Percentiles rank a stretch among this genome's conserved stretches.
These are phyloP conservation scores for Trypanosoma cruzi DNA, from an alignment of 208 protist genomes.

Conservation along the genomic window DNA sequence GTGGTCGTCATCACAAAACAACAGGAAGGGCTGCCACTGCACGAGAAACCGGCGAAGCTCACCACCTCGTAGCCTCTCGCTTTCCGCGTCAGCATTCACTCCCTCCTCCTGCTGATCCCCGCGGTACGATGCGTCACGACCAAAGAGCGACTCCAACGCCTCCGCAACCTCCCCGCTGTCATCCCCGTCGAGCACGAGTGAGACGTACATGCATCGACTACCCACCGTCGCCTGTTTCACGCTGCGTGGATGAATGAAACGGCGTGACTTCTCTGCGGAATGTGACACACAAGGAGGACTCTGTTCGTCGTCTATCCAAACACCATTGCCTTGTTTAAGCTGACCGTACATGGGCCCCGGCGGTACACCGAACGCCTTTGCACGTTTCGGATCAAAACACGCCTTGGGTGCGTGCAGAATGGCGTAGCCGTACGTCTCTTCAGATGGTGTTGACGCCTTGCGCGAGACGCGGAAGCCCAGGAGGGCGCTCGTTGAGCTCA, in stretches of 20 bases:
- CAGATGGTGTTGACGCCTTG: not conserved
- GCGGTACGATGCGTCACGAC: slow-evolving; percentile 4
- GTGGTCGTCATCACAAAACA: slow-evolving; percentile 19
- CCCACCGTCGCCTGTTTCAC: slow-evolving; percentile 57
- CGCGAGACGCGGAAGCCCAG: slow-evolving; percentile 26
- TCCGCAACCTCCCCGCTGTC: slow-evolving; percentile 37
- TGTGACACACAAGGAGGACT: not conserved
- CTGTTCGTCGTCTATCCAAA: slow-evolving; percentile 30
- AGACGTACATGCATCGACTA: slow-evolving; percentile 58
- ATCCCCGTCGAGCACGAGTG: slow-evolving; percentile 80
- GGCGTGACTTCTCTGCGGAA: not conserved
- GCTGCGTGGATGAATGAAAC: slow-evolving; percentile 52
- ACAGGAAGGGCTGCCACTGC: slow-evolving; percentile 22
- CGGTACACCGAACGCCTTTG: slow-evolving; percentile 58
- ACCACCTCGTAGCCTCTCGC: not conserved
- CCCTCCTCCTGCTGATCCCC: not conserved
- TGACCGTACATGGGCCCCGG: slow-evolving; percentile 69
- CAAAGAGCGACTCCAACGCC: slow-evolving; percentile 48
- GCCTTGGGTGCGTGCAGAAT: slow-evolving; percentile 53
- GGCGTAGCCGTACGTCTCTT: slow-evolving; percentile 56
- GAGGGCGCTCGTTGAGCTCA: slow-evolving; percentile 31
- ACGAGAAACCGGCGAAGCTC: slow-evolving; percentile 12
- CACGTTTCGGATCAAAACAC: slow-evolving; percentile 53
- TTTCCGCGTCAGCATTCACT: not conserved
- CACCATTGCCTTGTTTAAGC: slow-evolving; percentile 62